phyloP scores from a whole-genome alignment of 495 filamentous ascomycete genomes.

The Tuber melanosporum region DNA sequence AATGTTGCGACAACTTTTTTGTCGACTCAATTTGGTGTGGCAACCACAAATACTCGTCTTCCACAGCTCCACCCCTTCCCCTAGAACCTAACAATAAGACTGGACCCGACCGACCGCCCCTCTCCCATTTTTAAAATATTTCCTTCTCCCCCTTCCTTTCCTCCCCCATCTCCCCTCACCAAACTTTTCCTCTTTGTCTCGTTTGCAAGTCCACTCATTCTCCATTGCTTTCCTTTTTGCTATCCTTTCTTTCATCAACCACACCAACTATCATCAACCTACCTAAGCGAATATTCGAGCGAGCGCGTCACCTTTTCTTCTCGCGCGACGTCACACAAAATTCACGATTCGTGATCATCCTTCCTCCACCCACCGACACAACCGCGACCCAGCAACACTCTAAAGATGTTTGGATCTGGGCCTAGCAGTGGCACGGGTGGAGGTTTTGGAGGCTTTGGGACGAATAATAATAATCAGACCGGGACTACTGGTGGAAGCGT shows the following conservation, averaged over 20 bases:
- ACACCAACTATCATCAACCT: constrained; percentile 21
- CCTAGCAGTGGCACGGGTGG: constrained; percentile 40
- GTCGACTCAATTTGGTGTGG: constrained; percentile 37
- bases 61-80: constrained; percentile 18
- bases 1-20: constrained; percentile 42
- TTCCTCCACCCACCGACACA: constrained; percentile 19
- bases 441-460: constrained; percentile 49
- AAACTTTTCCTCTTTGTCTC: constrained; percentile 13
- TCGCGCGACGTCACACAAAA: constrained; percentile 35
- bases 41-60: constrained; percentile 34
- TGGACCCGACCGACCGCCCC: constrained; percentile 22
- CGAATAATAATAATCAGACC: constrained; percentile 48
- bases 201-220: constrained; percentile 26
- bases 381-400: constrained; percentile 40
- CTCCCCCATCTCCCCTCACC: constrained; percentile 5
- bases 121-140: constrained; percentile 28
- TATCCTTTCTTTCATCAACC: constrained; percentile 30
- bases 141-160: constrained; percentile 24
- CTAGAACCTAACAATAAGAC: constrained; percentile 12
- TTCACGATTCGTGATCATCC: constrained; percentile 37
- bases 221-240: constrained; percentile 21
- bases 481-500: constrained; percentile 42
- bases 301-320: constrained; percentile 40
- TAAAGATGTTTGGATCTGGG: constrained; percentile 45
- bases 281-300: constrained; percentile 44